These are phyloP conservation scores for Populus hybrid DNA, from an alignment of 441 rosid species.

Conservation along the genomic window DNA sequence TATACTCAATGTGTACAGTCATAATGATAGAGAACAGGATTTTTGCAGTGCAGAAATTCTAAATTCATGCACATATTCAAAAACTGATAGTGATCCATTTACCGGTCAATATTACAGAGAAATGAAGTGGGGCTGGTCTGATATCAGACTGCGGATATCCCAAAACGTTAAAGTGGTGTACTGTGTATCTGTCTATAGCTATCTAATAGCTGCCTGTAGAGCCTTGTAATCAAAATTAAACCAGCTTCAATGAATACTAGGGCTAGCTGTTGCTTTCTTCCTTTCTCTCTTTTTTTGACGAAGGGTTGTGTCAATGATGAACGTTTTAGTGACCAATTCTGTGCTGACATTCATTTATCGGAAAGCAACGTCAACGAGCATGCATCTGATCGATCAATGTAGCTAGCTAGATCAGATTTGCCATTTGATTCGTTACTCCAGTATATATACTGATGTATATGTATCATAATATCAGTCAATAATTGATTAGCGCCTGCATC, in stretches of 20 bases:
- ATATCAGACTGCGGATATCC: neutral
- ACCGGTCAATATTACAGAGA: neutral
- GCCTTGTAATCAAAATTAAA: neutral
- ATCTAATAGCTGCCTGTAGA: neutral
- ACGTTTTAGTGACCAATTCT: neutral
- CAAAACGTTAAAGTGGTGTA: neutral
- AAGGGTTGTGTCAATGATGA: neutral
- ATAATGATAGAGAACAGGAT: neutral
- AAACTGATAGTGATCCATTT: neutral
- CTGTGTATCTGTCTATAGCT: no score
- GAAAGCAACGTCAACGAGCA: neutral
- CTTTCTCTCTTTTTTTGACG: neutral
- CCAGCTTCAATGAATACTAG: neutral
- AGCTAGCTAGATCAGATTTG: neutral
- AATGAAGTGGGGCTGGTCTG: neutral
- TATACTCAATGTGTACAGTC: neutral
- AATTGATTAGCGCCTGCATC: neutral
- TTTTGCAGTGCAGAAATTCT: neutral
- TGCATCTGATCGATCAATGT: neutral
- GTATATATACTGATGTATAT: no score
- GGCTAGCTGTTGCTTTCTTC: neutral
- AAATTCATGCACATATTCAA: conserved; percentile 2
- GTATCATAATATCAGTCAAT: neutral
- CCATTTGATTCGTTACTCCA: neutral
- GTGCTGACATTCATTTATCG: neutral